Conservation (phyloP, 495 filamentous ascomycete species). For the Melanomma pulvis-pyrius region DNA sequence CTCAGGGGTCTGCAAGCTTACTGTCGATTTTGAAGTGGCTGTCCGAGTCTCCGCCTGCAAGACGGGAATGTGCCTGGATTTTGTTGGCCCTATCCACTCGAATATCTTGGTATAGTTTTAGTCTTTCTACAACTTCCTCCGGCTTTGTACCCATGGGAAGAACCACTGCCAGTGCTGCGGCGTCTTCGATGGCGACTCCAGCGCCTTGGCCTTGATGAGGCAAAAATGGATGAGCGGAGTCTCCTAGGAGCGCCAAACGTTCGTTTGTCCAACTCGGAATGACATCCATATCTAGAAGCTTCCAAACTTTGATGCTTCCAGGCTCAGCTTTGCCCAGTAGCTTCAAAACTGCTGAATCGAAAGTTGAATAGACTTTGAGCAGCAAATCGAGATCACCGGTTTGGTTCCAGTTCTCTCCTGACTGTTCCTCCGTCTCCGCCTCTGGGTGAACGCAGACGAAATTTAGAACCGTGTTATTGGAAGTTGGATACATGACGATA, state of each 20-base stretch:
- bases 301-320: constrained; percentile 58
- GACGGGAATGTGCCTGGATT: constrained; percentile 59
- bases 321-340: constrained; percentile 55
- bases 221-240: constrained; percentile 66
- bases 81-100: constrained; percentile 56
- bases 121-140: constrained; percentile 50
- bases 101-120: constrained; percentile 58
- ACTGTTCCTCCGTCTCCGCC: constrained; percentile 36
- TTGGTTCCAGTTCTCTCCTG: constrained; percentile 52
- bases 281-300: constrained; percentile 60
- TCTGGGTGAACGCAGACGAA: constrained; percentile 62
- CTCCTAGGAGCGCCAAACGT: constrained; percentile 58
- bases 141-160: constrained; percentile 50
- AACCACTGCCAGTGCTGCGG: constrained; percentile 56
- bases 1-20: too few relatives aligned
- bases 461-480: constrained; percentile 59
- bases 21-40: too few relatives aligned
- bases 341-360: constrained; percentile 51
- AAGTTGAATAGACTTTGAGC: constrained; percentile 55
- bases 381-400: constrained; percentile 52
- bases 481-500: constrained; percentile 63
- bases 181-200: constrained; percentile 56
- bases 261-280: constrained; percentile 58
- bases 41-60: constrained; percentile 48
- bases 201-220: constrained; percentile 51